A percentile compares a stretch with the other conserved stretches of the same genome.
These are phyloP conservation scores for Russula olivacea DNA, from an alignment of 768 basidiomycete species.

Conservation along the genomic window DNA sequence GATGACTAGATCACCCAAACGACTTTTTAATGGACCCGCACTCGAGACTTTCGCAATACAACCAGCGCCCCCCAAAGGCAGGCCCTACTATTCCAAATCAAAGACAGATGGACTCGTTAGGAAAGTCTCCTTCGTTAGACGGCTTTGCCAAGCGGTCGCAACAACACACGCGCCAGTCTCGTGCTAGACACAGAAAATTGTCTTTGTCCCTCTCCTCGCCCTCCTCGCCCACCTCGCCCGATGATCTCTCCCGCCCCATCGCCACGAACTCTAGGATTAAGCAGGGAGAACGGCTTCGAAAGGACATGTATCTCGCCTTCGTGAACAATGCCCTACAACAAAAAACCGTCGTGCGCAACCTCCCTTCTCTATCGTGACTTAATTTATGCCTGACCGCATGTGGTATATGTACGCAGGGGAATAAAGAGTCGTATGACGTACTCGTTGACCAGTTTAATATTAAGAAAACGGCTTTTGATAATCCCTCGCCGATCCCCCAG, in stretches of 20 bases:
- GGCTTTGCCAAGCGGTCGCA: slow-evolving; percentile 37
- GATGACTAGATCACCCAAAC: too few species aligned
- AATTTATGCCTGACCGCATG: neutral
- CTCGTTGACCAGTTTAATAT: slow-evolving; percentile 81
- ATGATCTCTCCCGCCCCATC: slow-evolving; percentile 47
- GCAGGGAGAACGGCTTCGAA: slow-evolving; percentile 67
- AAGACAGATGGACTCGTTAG: slow-evolving; percentile 39
- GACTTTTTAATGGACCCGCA: slow-evolving; percentile 68
- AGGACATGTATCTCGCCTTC: slow-evolving; percentile 80
- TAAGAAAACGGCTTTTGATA: slow-evolving; percentile 35
- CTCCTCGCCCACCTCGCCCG: slow-evolving; percentile 21
- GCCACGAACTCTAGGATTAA: slow-evolving; percentile 75
- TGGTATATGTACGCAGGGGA: slow-evolving; percentile 51
- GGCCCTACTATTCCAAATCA: slow-evolving; percentile 48
- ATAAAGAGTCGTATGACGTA: slow-evolving; percentile 74
- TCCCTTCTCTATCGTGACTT: neutral
- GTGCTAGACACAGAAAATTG: neutral
- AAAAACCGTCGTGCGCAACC: slow-evolving; percentile 52
- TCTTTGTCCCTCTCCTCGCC: neutral
- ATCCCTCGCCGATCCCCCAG: slow-evolving; percentile 41
- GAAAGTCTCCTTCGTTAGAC: slow-evolving; percentile 39
- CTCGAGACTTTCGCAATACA: slow-evolving; percentile 69
- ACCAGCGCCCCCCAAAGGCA: slow-evolving; percentile 61
- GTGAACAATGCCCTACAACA: slow-evolving; percentile 76
- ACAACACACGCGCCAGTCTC: neutral